phyloP scores from a whole-genome alignment of 805 yeast species.

The Komagataella pseudopastoris region DNA sequence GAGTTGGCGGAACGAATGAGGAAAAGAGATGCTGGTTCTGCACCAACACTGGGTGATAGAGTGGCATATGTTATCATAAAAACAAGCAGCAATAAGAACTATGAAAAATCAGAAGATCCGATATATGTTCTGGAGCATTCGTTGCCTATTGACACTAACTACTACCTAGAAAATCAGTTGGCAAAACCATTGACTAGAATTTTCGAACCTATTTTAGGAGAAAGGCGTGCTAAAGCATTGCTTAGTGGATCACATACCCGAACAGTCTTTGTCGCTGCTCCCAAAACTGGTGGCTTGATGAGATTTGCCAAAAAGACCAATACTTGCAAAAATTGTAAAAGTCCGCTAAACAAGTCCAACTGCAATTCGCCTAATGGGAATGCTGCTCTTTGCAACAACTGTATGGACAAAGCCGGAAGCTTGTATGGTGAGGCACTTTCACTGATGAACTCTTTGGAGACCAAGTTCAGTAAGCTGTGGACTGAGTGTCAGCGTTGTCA shows the following conservation, averaged over 20 bases:
- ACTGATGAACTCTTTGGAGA: constrained; percentile 67
- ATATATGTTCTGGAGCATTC: constrained; percentile 84
- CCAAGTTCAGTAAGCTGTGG: constrained; percentile 82
- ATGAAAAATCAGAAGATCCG: constrained; percentile 96
- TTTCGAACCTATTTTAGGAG: constrained; percentile 91
- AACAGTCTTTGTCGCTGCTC: constrained; percentile 57
- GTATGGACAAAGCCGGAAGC: constrained; percentile 60
- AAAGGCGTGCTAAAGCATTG: constrained; percentile 63
- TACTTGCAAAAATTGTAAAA: constrained; percentile 77
- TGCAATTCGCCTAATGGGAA: constrained; percentile 15
- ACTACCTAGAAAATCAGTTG: constrained; percentile 83
- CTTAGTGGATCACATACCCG: constrained; percentile 78
- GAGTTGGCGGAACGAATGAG: constrained; percentile 93
- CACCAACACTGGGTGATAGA: constrained; percentile 94
- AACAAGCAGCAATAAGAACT: constrained; percentile 74
- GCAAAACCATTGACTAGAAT: constrained; percentile 88
- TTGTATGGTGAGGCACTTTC: constrained; percentile 73
- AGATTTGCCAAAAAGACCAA: constrained; percentile 83
- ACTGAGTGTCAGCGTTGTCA: constrained; percentile 98
- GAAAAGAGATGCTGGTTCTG: constrained; percentile 94
- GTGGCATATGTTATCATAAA: constrained; percentile 91
- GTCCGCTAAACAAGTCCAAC: constrained; percentile 48
- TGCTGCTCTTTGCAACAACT: constrained; percentile 73
- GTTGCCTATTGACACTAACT: constrained; percentile 86
- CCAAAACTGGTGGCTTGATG: constrained; percentile 76